Base-by-base conservation (phyloP, 129 eudicot genomes). In the Arctium minus region DNA sequence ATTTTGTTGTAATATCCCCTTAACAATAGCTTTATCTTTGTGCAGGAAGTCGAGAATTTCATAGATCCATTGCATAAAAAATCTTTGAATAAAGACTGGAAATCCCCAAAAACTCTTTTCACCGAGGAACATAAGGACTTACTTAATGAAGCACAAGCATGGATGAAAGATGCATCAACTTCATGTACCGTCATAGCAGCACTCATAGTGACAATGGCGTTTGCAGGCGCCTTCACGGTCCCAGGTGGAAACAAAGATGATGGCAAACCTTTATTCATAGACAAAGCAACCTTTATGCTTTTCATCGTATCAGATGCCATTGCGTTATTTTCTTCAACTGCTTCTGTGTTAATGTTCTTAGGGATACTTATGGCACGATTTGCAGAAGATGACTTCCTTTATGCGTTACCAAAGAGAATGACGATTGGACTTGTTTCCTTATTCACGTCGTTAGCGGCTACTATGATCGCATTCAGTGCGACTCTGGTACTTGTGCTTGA, bases 181-280 rank as follows among this genome's bases (percentile, higher is more conserved):
- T 77, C 86, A 56, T 70, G 82, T 39, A 77, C 83, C 29, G 82
- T 83, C 3, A 78, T 74, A 70, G 86, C 86, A 77, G 78, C 86
- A 83, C 86, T 83, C 32, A 76, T 77, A 17, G 71, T 76, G 71
- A 83, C 86, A 50, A 76, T 83, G 81, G 86, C 82, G 39, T 83
- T 83, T 77, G 82, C 86, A 27, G 82, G 71, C 8, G 78, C 82
- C 50, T 77, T 83, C 44, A 67, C 74, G 4, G 69, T 44, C 65
- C 86, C 86, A 0, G 81, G 86, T 42, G 86, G 86, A 29, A 83
- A 78, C 68, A 9, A 18, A 50, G 68, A 83, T 30, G 31, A 56
- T 11, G 86, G 86, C 29, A 53, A 48, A 27, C 82, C 86, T 3
- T 15, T 76, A 29, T 83, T 83, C 65, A 29, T 50, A 62, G 18